These are phyloP conservation scores for Fusarium paranaense DNA, from an alignment of 2,329 filamentous ascomycete species.

Conservation along the genomic window DNA sequence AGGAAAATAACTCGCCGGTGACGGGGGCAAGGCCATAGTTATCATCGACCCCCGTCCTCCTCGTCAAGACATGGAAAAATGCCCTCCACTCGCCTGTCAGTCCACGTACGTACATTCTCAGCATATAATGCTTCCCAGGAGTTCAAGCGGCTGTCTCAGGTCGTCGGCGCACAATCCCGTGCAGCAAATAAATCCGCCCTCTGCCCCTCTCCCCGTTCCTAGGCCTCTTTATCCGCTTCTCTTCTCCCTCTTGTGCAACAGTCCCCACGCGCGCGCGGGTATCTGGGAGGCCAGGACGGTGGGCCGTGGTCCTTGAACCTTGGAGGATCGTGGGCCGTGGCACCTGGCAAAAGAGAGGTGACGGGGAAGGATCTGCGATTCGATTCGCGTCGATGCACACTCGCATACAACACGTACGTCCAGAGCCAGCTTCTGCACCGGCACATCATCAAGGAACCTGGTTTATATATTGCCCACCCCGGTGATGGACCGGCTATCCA, in stretches of 20 bases:
- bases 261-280: constrained; percentile 33
- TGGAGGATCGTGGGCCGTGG: constrained; percentile 15
- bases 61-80: constrained; percentile 17
- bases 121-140: constrained; percentile 38
- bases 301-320: constrained; percentile 24
- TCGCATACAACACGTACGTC: constrained; percentile 8
- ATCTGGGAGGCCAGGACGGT: constrained; percentile 19
- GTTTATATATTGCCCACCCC: constrained; percentile 25
- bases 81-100: constrained; percentile 19
- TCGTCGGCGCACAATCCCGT: constrained; percentile 38
- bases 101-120: constrained; percentile 42
- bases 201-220: constrained; percentile 1
- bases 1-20: constrained; percentile 14
- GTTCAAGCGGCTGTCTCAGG: constrained; percentile 40
- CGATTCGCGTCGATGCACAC: constrained; percentile 10
- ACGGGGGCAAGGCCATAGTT: constrained; percentile 19
- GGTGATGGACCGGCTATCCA: constrained; percentile 13
- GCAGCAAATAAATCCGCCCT: constrained; percentile 29
- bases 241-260: constrained; percentile 35
- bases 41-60: constrained; percentile 24
- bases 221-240: background rate
- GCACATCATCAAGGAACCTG: constrained; percentile 29
- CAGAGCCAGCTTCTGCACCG: constrained; percentile 6
- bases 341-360: constrained; percentile 16
- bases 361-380: constrained; percentile 29